These are phyloP conservation scores for Linderina pennispora DNA, from an alignment of 192 early-diverging fungal genomes.

Conservation along the genomic window DNA sequence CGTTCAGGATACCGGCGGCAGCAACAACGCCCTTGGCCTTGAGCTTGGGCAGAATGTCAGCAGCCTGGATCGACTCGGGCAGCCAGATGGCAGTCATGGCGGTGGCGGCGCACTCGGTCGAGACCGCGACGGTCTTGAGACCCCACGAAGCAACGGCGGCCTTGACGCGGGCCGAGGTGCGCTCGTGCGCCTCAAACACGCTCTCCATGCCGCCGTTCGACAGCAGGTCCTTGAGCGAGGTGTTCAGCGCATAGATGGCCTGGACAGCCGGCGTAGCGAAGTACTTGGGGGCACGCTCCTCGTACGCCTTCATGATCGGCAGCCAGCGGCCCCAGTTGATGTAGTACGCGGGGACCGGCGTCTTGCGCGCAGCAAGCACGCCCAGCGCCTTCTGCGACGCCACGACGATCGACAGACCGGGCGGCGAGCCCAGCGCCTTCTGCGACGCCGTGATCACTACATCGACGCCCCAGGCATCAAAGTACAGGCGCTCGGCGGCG, in stretches of 20 bases:
- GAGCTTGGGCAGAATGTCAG: conserved; percentile 73
- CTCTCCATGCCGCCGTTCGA: conserved; percentile 59
- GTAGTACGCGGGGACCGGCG: conserved; percentile 83
- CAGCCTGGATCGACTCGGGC: conserved; percentile 70
- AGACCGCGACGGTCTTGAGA: conserved; percentile 64
- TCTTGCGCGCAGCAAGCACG: conserved; percentile 53
- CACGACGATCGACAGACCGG: conserved; percentile 86
- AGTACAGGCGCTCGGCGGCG: conserved; percentile 85
- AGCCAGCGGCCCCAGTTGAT: conserved; percentile 91
- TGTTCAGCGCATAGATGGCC: conserved; percentile 81
- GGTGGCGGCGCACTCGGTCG: conserved; percentile 56
- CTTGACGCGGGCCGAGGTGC: conserved; percentile 71
- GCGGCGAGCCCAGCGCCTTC: conserved; percentile 93
- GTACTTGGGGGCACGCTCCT: conserved; percentile 84
- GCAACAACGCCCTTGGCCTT: conserved; percentile 76
- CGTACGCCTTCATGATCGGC: conserved; percentile 96
- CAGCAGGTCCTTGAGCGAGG: conserved; percentile 74
- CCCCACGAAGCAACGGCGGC: conserved; percentile 59
- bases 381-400: conserved; percentile 56
- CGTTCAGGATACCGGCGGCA: conserved; percentile 86
- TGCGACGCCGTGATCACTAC: conserved; percentile 90
- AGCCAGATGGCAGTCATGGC: conserved; percentile 86
- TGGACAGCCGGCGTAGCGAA: conserved; percentile 98
- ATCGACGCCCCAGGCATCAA: conserved; percentile 91
- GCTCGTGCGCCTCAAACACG: conserved; percentile 72